phyloP scores from a whole-genome alignment of 305 asterid species.

The Solanum aculeatissimum region DNA sequence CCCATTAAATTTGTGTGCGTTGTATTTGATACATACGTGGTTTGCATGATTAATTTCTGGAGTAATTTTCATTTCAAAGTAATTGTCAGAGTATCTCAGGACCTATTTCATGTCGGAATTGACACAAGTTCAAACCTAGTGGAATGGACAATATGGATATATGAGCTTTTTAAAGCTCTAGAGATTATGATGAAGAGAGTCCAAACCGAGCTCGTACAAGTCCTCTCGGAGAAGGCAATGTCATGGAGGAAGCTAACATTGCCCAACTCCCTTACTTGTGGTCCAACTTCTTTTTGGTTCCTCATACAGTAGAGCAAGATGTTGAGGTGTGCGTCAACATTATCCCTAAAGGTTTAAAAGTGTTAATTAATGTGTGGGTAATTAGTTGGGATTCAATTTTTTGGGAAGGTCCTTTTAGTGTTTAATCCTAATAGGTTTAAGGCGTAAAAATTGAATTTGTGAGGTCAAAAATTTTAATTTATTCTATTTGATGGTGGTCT shows the following conservation, averaged over 20 bases:
- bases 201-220: not conserved
- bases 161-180: not conserved
- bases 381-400: not conserved
- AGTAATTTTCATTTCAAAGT: not conserved
- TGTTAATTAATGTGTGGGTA: not conserved
- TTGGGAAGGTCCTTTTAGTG: not conserved
- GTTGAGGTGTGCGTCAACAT: not conserved
- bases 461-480: constrained; percentile 26
- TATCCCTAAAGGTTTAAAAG: not conserved
- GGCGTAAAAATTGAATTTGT: not conserved
- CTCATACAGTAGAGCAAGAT: not conserved
- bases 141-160: not conserved
- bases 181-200: not conserved
- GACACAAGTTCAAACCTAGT: not conserved
- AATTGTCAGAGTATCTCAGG: not conserved
- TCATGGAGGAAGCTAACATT: not conserved
- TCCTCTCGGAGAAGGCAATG: not conserved
- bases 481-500: constrained; percentile 32
- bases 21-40: not conserved
- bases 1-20: not conserved
- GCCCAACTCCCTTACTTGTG: not conserved
- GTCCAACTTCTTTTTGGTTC: not conserved
- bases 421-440: not conserved
- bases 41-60: not conserved
- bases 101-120: not conserved